Percentiles rank a stretch among this genome's conserved stretches.
Conservation (phyloP, 805 yeast genomes). For the Teunomyces pallodes region DNA sequence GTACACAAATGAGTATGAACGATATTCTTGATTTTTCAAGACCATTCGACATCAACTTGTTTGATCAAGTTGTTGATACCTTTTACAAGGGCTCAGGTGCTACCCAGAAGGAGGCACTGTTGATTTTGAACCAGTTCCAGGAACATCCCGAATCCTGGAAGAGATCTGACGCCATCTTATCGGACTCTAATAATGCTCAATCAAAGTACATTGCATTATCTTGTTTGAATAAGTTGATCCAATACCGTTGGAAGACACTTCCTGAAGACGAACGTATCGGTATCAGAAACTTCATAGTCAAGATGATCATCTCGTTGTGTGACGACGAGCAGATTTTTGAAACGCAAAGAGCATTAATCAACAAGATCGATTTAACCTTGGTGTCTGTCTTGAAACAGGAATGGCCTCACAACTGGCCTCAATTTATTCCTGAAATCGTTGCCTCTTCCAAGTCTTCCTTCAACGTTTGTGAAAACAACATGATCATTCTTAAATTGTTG, state of each 20-base stretch:
- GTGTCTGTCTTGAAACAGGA: slow-evolving; percentile 95
- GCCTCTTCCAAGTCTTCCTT: slow-evolving; percentile 77
- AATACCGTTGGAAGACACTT: slow-evolving; percentile 89
- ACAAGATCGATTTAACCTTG: slow-evolving; percentile 88
- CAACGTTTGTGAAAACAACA: slow-evolving; percentile 96
- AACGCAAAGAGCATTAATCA: slow-evolving; percentile 76
- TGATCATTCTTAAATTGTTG: slow-evolving; percentile 83
- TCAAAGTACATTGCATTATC: slow-evolving; percentile 90
- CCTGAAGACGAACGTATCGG: slow-evolving; percentile 89
- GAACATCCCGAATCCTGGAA: slow-evolving; percentile 97
- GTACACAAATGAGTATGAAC: slow-evolving; percentile 55
- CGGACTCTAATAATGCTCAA: slow-evolving; percentile 74
- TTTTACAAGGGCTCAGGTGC: slow-evolving; percentile 75
- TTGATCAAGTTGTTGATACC: slow-evolving; percentile 82
- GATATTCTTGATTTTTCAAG: slow-evolving; percentile 79
- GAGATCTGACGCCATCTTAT: slow-evolving; percentile 83
- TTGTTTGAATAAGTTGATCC: slow-evolving; percentile 84
- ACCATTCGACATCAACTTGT: slow-evolving; percentile 73
- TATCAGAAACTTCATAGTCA: slow-evolving; percentile 88
- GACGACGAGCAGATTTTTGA: slow-evolving; percentile 74
- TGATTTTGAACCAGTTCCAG: slow-evolving; percentile 74
- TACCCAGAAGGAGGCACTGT: slow-evolving; percentile 72
- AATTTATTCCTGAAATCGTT: slow-evolving; percentile 90
- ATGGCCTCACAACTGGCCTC: slow-evolving; percentile 99
- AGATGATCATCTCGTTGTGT: slow-evolving; percentile 89